Percentiles rank a stretch among this genome's conserved stretches.
phyloP scores from a whole-genome alignment of 148 eudicot genomes.

The Fallopia convolvulus region DNA sequence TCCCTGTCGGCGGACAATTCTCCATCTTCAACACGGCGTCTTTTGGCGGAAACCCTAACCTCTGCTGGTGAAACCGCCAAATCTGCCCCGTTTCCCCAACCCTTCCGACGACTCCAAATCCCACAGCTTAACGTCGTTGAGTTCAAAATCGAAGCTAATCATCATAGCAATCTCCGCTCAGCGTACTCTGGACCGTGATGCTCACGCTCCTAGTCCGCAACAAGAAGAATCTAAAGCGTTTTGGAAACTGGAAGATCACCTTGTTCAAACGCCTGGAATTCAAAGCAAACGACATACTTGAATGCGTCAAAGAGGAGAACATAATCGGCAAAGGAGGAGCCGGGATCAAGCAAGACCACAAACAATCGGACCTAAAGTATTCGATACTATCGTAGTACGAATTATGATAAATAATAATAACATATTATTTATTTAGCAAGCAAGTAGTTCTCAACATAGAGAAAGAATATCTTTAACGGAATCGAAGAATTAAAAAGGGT shows the following conservation, averaged over 20 bases:
- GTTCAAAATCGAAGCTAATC: constrained; percentile 19
- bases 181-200: background rate
- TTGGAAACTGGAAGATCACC: constrained; percentile 64
- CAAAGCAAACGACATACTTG: constrained; percentile 56
- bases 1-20: constrained; percentile 22
- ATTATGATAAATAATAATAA: too few relatives aligned
- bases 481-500: too few relatives aligned
- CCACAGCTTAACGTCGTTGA: constrained; percentile 4
- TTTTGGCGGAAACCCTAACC: constrained; percentile 46
- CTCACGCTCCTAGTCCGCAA: constrained; percentile 17
- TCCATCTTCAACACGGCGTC: constrained; percentile 23
- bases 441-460: too few relatives aligned
- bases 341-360: constrained; percentile 21
- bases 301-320: constrained; percentile 71
- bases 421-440: too few relatives aligned
- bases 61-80: constrained; percentile 23
- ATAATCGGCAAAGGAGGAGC: constrained; percentile 92
- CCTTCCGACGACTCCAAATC: background rate
- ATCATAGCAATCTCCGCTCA: constrained; percentile 6
- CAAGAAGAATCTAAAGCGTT: constrained; percentile 31
- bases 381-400: too few relatives aligned
- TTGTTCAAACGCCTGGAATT: constrained; percentile 65
- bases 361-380: too few relatives aligned
- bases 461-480: too few relatives aligned
- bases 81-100: constrained; percentile 28